Evolutionary conservation across 208 protist species (phyloP).

Genomic region (Trypanosoma melophagium): DNA sequence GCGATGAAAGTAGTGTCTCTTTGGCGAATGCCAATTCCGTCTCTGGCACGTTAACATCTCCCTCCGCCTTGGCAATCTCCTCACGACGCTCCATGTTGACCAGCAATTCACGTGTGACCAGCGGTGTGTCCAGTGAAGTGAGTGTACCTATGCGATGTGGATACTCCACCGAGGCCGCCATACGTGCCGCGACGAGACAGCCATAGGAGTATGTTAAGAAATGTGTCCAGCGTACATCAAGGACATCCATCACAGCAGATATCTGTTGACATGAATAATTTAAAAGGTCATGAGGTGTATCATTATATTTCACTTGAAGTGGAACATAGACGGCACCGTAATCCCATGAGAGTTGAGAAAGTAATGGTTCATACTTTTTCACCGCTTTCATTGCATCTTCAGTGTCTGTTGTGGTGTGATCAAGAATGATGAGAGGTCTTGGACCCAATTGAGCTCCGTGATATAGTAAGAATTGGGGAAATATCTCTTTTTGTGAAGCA

Average conservation of each 20-base stretch:
- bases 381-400: conserved; percentile 33
- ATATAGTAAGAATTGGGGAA: conserved; percentile 56
- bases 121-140: conserved; percentile 71
- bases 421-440: conserved; percentile 78
- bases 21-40: conserved; percentile 63
- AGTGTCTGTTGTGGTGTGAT: conserved; percentile 40
- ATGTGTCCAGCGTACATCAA: conserved; percentile 81
- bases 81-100: conserved; percentile 50
- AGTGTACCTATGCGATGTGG: conserved; percentile 76
- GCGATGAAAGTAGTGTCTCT: conserved; percentile 38
- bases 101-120: conserved; percentile 62
- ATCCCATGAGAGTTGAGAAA: conserved; percentile 60
- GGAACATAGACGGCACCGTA: conserved; percentile 82
- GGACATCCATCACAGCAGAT: conserved; percentile 70
- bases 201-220: conserved; percentile 78
- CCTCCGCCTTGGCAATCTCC: conserved; percentile 63
- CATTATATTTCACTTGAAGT: conserved; percentile 30
- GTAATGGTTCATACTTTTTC: conserved; percentile 58
- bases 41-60: conserved; percentile 78
- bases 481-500: conserved; percentile 17
- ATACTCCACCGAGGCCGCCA: conserved; percentile 52
- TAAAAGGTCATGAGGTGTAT: conserved; percentile 35
- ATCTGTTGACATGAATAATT: conserved; percentile 60
- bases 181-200: conserved; percentile 69
- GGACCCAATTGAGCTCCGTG: conserved; percentile 73